A percentile compares a stretch with the other conserved stretches of the same genome.
Evolutionary conservation across 805 yeast species (phyloP).

Genomic region (Metschnikowia koreensis): DNA sequence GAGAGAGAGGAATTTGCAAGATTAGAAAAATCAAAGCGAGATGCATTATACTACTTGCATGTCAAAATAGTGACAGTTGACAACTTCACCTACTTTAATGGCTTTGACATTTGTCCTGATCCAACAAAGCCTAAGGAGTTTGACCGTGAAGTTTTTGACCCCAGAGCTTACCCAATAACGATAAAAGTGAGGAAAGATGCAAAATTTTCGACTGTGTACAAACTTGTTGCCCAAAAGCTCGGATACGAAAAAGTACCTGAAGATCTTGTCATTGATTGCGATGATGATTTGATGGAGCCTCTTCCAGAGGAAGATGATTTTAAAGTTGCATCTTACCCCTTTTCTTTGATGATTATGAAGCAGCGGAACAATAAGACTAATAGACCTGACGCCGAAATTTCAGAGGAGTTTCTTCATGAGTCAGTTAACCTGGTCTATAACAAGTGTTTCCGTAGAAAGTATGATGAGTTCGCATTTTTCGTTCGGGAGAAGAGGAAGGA

Average conservation of each 20-base stretch:
- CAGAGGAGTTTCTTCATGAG: constrained; percentile 26
- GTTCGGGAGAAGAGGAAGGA: constrained; percentile 58
- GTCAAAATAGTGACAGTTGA: constrained; percentile 55
- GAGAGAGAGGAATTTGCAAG: constrained; percentile 61
- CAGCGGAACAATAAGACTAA: constrained; percentile 70
- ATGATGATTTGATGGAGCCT: neutral
- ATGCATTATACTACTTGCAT: constrained; percentile 45
- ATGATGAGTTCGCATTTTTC: constrained; percentile 55
- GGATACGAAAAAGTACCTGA: constrained; percentile 23
- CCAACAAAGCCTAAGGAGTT: constrained; percentile 42
- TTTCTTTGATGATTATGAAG: constrained; percentile 64
- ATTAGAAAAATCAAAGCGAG: constrained; percentile 62
- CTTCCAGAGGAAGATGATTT: neutral
- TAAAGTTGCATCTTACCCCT: constrained; percentile 22
- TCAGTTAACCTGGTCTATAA: constrained; percentile 54
- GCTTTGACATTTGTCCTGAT: constrained; percentile 77
- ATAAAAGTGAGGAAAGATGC: constrained; percentile 58
- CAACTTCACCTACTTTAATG: constrained; percentile 59
- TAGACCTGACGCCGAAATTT: constrained; percentile 51
- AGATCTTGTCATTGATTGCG: neutral
- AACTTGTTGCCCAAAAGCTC: constrained; percentile 46
- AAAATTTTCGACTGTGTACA: constrained; percentile 49
- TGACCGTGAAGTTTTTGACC: constrained; percentile 49
- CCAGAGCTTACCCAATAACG: constrained; percentile 46
- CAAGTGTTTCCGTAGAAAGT: constrained; percentile 44